These are phyloP conservation scores for Rusavskia elegans DNA, from an alignment of 495 filamentous ascomycete species.

Conservation along the genomic window DNA sequence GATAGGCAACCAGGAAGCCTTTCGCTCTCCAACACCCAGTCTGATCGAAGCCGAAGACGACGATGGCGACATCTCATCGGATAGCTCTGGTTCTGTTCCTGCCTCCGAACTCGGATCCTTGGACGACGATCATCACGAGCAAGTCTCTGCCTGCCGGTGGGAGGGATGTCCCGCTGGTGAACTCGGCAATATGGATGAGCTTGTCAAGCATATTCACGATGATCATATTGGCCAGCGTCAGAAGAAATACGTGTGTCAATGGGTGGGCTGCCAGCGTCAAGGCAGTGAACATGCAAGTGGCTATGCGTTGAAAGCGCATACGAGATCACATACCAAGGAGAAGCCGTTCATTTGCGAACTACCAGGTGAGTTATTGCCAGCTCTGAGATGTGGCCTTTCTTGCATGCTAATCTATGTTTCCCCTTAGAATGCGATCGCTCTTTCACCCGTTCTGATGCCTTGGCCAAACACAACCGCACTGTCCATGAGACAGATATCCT, in stretches of 20 bases:
- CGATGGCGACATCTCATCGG: conserved; percentile 57
- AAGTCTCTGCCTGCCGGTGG: conserved; percentile 82
- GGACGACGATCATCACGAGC: conserved; percentile 75
- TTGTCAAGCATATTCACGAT: conserved; percentile 87
- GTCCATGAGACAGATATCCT: conserved; percentile 94
- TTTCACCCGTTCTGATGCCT: conserved; percentile 90
- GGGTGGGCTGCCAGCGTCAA: conserved; percentile 76
- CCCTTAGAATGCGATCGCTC: conserved; percentile 85
- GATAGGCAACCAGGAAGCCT: conserved; percentile 28
- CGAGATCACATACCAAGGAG: conserved; percentile 93
- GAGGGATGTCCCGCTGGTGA: conserved; percentile 70
- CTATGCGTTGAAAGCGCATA: conserved; percentile 90
- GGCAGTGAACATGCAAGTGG: conserved; percentile 83
- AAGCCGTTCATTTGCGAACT: conserved; percentile 95
- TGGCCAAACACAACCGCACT: conserved; percentile 97
- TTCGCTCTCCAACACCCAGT: conserved; percentile 33
- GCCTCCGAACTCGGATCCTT: conserved; percentile 28
- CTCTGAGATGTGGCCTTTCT: not conserved
- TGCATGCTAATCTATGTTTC: not conserved
- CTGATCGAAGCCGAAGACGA: conserved; percentile 21
- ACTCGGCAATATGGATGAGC: conserved; percentile 77
- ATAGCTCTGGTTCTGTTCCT: conserved; percentile 68
- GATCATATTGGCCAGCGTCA: conserved; percentile 74
- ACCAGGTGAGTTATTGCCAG: conserved; percentile 45
- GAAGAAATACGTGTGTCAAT: conserved; percentile 88